These are phyloP conservation scores for Salix caprea DNA, from an alignment of 345 rosid species.

Conservation along the genomic window DNA sequence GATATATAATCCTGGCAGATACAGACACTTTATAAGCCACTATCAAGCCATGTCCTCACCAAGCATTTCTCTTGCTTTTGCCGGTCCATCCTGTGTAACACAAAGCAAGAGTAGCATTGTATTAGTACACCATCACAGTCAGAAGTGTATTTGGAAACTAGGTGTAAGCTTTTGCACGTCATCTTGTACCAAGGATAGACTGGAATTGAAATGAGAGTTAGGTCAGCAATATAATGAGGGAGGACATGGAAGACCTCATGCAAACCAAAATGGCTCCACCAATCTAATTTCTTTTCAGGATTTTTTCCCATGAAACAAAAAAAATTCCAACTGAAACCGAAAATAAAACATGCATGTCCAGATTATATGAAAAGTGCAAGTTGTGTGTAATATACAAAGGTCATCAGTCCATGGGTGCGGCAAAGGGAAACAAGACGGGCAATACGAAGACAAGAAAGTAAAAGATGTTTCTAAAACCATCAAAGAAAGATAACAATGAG, in stretches of 20 bases:
- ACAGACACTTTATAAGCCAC: not conserved
- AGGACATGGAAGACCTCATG: not conserved
- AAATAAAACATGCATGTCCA: not conserved
- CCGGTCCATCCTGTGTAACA: slow-evolving; percentile 63
- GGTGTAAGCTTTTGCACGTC: not conserved
- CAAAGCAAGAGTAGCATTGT: slow-evolving; percentile 9
- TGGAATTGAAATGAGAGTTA: not conserved
- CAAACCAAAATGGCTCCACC: not conserved
- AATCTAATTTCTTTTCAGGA: not conserved
- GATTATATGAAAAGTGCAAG: not conserved
- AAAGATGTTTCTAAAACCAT: not conserved
- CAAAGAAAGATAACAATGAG: not conserved
- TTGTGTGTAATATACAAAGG: not conserved
- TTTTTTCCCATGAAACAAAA: not conserved
- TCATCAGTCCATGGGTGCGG: not conserved
- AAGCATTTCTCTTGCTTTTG: slow-evolving; percentile 67
- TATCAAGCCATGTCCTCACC: slow-evolving; percentile 40
- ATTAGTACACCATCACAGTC: not conserved
- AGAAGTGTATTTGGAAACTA: not conserved
- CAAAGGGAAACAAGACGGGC: not conserved
- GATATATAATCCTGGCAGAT: not conserved
- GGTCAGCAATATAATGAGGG: not conserved
- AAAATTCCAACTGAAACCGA: not conserved
- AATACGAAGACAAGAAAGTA: not conserved
- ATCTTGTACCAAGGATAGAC: not conserved